Evolutionary conservation across 2,329 filamentous ascomycete genomes (phyloP), one percentile per base, ranked within the genome.

Genomic region (Microcyclosporella mali): DNA sequence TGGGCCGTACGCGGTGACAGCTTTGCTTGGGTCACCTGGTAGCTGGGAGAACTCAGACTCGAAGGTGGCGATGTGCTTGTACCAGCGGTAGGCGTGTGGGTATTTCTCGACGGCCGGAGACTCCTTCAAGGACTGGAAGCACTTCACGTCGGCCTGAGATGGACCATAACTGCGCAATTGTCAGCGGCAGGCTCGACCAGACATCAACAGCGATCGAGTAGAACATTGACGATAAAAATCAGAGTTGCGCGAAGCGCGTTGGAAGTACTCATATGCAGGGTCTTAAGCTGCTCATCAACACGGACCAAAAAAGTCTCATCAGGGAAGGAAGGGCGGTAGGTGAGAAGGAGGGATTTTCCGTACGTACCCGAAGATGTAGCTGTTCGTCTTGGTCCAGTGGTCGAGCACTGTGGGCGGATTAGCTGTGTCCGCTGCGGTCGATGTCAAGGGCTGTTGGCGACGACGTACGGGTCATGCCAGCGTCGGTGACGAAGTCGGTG

Each of bases 251-350:
- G 73, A 62, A 76, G 74, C 77, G 78, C 82, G 74, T 81, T 82
- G 78, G 77, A 46, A 74, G 74, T 86, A 85, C 77, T 87, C 86
- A 84, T 78, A 73, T 70, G 80, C 82, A 84, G 85, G 74, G 84
- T 89, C 85, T 90, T 90, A 85, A 88, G 78, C 79, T 84, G 82
- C 83, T 90, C 84, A 79, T 86, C 81, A 90, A 92, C 85, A 90
- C 85, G 85, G 86, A 90, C 86, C 84, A 89, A 89, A 82, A 75
- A 75, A 47, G 77, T 84, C 76, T 89, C 85, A 88, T 89, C 85
- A 84, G 77, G 58, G 59, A 65, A 67, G 53, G 52, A 55, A 52
- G 50, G 47, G 46, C 21, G 49, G 56, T 45, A 55, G 39, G 50
- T 49, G 49, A 31, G 51, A 53, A 47, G 48, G 44, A 38, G 51